Evolutionary conservation across 2,329 filamentous ascomycete genomes (phyloP), one percentile per base, ranked within the genome.

Genomic region (Colletotrichum melonis): DNA sequence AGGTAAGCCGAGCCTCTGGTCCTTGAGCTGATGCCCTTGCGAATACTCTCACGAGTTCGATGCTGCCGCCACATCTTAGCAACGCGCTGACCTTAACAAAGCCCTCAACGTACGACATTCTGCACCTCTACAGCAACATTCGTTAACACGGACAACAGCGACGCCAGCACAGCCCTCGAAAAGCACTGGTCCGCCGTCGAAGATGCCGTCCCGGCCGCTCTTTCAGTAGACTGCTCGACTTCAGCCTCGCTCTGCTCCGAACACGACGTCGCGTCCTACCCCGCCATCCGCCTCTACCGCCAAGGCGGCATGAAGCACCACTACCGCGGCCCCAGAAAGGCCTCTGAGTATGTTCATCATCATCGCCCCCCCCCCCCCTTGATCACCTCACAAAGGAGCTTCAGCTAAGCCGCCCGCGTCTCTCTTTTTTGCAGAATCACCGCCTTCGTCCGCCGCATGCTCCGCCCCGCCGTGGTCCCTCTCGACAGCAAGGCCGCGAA

Each of bases 251-350:
- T 87, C n/a, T 88, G 87, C 76, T 74, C 79, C 62, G 81, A 85
- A 30, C 78, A 82, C 58, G 80, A 82, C 28, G 79, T 88, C 35
- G 79, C 80, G 14, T 87, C 86, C 0, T 87, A 85, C 72, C 87
- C 87, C 2, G 80, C 86, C 7, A 82, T 89, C 46, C 82, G 86
- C 0, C 81, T 85, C 11, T 86, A 85, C 71, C 80, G 80, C 52
- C 77, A 78, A 3, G 78, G 82, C 30, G 80, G 81, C 2, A 74
- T 76, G 5, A 79, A 79, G 59, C 78, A 76, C 12, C 77, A 84
- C 63, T 88, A 88, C 75, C 82, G 86, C 46, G 87, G 87, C 0
- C 80, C 83, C 1, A 80, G 86, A 24, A 83, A 78, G 57, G 80
- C 84, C 0, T 73, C 79, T 12, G 74, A 81, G 85, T 26, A 26